Conservation (phyloP, 768 basidiomycete genomes). For the Hygrocybe coccinea region DNA sequence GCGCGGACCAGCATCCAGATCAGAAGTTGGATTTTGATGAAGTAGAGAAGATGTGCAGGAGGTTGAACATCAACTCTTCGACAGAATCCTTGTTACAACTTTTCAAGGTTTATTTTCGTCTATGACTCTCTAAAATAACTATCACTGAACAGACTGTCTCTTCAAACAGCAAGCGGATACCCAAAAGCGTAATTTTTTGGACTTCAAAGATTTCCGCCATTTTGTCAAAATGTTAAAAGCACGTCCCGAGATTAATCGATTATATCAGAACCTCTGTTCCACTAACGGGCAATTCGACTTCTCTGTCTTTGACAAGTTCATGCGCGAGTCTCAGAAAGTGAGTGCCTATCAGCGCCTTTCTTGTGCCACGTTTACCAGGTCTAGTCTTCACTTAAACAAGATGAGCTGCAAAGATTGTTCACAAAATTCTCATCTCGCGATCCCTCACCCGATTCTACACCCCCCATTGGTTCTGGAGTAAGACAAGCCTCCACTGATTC, state of each 20-base stretch:
- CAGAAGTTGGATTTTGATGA: conserved; percentile 65
- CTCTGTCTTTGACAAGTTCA: conserved; percentile 41
- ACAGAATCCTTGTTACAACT: conserved; percentile 48
- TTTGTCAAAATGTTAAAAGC: conserved; percentile 81
- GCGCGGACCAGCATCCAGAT: conserved; percentile 58
- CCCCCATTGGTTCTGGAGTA: not conserved
- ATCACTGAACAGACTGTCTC: not conserved
- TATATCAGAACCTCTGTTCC: conserved; percentile 45
- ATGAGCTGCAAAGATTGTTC: conserved; percentile 35
- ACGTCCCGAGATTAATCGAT: conserved; percentile 72
- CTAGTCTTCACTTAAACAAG: conserved; percentile 33
- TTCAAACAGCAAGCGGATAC: conserved; percentile 58
- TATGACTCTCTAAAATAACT: not conserved
- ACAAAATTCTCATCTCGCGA: conserved; percentile 28
- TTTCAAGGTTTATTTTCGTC: conserved; percentile 49
- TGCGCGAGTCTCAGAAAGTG: conserved; percentile 43
- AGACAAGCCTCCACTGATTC: not conserved
- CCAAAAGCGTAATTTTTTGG: conserved; percentile 52
- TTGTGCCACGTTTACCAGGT: not conserved
- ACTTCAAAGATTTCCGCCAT: conserved; percentile 72
- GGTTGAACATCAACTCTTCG: conserved; percentile 61
- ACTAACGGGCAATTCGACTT: conserved; percentile 37
- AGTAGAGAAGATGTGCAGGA: conserved; percentile 62
- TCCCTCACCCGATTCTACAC: conserved; percentile 1
- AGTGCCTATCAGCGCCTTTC: not conserved